phyloP scores from a whole-genome alignment of 352 stramenopile species.

The Globisporangium alternatum region DNA sequence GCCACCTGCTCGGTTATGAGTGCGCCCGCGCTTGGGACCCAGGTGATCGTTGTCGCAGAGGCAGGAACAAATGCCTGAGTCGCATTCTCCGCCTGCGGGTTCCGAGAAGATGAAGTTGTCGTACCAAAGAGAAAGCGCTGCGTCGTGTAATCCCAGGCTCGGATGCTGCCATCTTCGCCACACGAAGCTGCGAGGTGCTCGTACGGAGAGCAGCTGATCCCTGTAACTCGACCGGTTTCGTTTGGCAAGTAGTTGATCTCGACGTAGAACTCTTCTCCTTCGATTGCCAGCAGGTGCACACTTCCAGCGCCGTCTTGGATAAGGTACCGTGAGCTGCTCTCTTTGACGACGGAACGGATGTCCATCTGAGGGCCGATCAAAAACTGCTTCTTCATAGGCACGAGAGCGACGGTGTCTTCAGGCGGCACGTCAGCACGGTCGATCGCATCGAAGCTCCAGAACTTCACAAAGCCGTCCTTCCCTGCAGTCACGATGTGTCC shows the following conservation, averaged over 20 bases:
- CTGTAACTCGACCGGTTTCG: slow-evolving; percentile 63
- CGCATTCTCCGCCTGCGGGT: slow-evolving; percentile 14
- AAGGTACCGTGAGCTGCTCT: slow-evolving; percentile 40
- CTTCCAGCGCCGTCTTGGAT: slow-evolving; percentile 56
- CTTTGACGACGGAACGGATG: slow-evolving; percentile 64
- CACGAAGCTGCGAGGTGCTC: slow-evolving; percentile 85
- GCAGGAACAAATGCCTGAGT: slow-evolving; percentile 26
- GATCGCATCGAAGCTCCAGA: slow-evolving; percentile 86
- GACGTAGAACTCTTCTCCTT: slow-evolving; percentile 36
- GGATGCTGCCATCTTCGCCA: slow-evolving; percentile 83
- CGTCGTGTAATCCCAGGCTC: slow-evolving; percentile 84
- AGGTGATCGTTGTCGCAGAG: slow-evolving; percentile 60
- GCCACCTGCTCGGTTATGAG: slow-evolving; percentile 42
- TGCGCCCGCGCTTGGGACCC: slow-evolving; percentile 54
- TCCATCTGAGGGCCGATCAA: slow-evolving; percentile 53
- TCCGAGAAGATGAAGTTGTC: slow-evolving; percentile 10
- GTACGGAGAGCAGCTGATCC: slow-evolving; percentile 76
- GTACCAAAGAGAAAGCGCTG: slow-evolving; percentile 15
- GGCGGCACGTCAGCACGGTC: slow-evolving; percentile 83
- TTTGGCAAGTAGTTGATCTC: slow-evolving; percentile 60
- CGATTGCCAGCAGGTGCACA: slow-evolving; percentile 47
- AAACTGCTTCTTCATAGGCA: slow-evolving; percentile 65
- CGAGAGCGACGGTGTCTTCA: slow-evolving; percentile 74
- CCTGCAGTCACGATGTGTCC: slow-evolving; percentile 64
- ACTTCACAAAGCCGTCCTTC: slow-evolving; percentile 87